A percentile compares a stretch with the other conserved stretches of the same genome.
phyloP scores from a whole-genome alignment of 805 yeast species.

The Alloascoidea africana region DNA sequence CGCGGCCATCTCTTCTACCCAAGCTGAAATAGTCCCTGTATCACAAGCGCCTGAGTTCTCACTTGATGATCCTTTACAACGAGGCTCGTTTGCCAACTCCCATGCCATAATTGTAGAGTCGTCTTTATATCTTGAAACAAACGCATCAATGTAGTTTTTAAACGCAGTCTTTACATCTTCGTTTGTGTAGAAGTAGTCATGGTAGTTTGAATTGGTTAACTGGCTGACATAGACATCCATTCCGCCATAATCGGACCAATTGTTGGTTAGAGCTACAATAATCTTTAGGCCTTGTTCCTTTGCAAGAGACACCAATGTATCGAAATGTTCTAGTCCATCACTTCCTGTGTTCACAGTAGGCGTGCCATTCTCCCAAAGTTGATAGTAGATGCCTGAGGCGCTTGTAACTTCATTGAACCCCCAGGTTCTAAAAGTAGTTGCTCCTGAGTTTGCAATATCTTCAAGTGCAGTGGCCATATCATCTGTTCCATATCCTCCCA shows the following conservation, averaged over 20 bases:
- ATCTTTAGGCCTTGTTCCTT: neutral
- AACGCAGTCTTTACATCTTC: neutral
- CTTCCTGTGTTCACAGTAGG: neutral
- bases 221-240: neutral
- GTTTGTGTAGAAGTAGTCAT: slow-evolving; percentile 1
- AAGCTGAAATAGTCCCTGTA: neutral
- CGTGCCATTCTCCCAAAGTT: neutral
- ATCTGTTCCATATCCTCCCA: neutral
- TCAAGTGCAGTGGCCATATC: neutral
- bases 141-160: neutral
- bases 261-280: neutral
- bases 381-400: neutral
- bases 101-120: neutral
- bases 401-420: neutral
- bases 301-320: neutral
- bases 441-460: neutral
- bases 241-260: slow-evolving; percentile 1
- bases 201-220: neutral
- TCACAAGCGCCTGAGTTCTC: neutral
- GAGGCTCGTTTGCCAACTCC: neutral
- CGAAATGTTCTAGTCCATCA: slow-evolving; percentile 3
- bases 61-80: neutral
- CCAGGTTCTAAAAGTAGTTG: slow-evolving; percentile 1
- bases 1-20: neutral
- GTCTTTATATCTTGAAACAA: neutral